Percentiles rank a stretch among this genome's conserved stretches.
Evolutionary conservation across 2,329 filamentous ascomycete species (phyloP).

Genomic region (Aspergillus fischeri): DNA sequence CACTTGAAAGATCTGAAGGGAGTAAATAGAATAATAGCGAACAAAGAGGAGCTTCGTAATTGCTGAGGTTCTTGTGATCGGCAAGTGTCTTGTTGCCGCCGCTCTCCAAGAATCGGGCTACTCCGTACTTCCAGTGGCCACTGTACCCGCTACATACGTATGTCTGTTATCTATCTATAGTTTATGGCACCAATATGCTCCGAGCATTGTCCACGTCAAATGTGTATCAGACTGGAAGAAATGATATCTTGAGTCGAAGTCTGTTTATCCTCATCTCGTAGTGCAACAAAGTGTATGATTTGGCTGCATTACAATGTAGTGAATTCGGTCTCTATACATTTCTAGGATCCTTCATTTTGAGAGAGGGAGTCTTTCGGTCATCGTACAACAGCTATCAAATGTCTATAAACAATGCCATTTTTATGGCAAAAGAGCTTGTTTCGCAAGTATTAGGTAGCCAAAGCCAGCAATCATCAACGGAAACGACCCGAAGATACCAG

Average conservation of each 20-base stretch:
- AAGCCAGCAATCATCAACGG: neutral
- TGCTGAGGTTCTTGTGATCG: neutral
- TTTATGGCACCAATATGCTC: neutral
- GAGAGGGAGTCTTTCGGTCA: neutral
- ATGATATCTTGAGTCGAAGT: neutral
- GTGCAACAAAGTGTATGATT: neutral
- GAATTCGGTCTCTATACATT: no score
- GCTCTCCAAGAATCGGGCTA: no score
- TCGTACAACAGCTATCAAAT: conserved; percentile 1
- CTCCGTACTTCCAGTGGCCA: no score
- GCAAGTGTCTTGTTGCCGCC: neutral
- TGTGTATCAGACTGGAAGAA: neutral
- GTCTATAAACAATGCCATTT: conserved; percentile 1
- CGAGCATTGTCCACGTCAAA: neutral
- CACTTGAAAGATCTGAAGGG: neutral
- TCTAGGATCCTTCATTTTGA: conserved; percentile 1
- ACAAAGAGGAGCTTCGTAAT: neutral
- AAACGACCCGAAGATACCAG: neutral
- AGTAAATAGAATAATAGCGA: neutral
- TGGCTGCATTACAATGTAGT: neutral
- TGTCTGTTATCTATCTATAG: neutral
- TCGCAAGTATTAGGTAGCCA: neutral
- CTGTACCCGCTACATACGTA: neutral
- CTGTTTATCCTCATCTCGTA: neutral
- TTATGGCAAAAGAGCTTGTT: neutral